Evolutionary conservation across 345 rosid species (phyloP).

Genomic region (Leavenworthia alabamica): DNA sequence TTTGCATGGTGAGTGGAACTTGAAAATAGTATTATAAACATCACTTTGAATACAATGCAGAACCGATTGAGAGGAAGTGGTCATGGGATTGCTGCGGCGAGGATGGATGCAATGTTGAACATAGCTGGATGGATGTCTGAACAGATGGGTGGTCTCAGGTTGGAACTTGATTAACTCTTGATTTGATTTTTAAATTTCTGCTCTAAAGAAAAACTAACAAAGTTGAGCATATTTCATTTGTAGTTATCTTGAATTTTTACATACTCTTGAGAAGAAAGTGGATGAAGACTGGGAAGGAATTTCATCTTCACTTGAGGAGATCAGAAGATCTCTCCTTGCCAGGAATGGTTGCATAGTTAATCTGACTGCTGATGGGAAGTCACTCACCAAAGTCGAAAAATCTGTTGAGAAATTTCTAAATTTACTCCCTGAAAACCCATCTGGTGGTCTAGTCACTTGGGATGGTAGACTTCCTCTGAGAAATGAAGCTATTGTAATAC

Average conservation of each 20-base stretch:
- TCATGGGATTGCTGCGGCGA: slow-evolving; percentile 78
- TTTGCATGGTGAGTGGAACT: neutral
- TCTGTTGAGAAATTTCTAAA: slow-evolving; percentile 70
- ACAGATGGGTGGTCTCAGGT: slow-evolving; percentile 99
- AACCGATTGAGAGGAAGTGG: slow-evolving; percentile 92
- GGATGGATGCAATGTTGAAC: slow-evolving; percentile 93
- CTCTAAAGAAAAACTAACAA: neutral
- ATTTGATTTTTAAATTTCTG: neutral
- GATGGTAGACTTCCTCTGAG: slow-evolving; percentile 48
- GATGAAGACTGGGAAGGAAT: slow-evolving; percentile 86
- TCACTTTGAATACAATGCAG: slow-evolving; percentile 33
- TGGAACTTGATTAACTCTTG: slow-evolving; percentile 10
- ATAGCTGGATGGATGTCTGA: slow-evolving; percentile 94
- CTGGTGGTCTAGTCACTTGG: slow-evolving; percentile 45
- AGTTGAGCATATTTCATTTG: slow-evolving; percentile 18
- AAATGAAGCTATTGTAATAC: slow-evolving; percentile 90
- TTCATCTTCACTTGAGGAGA: slow-evolving; percentile 85
- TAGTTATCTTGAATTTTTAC: slow-evolving; percentile 83
- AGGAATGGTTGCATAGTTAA: slow-evolving; percentile 75
- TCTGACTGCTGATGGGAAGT: slow-evolving; percentile 81
- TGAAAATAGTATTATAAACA: slow-evolving; percentile 4
- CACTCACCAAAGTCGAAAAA: slow-evolving; percentile 50
- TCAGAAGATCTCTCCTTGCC: slow-evolving; percentile 67
- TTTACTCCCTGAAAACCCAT: slow-evolving; percentile 66
- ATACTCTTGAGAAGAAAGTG: slow-evolving; percentile 70